Conservation (phyloP, 2,329 filamentous ascomycete species). For the Fusarium succisae region DNA sequence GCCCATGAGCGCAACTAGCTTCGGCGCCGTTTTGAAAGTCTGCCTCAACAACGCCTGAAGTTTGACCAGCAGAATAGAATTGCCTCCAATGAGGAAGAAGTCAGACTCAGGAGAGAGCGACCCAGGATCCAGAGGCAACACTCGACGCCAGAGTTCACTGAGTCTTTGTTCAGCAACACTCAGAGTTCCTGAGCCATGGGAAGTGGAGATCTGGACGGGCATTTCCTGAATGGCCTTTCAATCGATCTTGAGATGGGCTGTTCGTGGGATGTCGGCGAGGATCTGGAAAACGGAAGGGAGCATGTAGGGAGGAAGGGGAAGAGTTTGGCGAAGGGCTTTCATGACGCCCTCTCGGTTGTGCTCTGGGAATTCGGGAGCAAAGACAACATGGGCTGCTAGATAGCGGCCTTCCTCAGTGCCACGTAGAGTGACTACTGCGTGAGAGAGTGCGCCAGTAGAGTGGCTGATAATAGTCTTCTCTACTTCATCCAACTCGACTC, state of each 20-base stretch:
- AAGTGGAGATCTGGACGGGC: background rate
- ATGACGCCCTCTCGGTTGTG: background rate
- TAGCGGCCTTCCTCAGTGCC: background rate
- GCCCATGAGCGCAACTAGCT: background rate
- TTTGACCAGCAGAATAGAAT: background rate
- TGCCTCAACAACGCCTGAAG: background rate
- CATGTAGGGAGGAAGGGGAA: background rate
- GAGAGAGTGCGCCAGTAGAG: background rate
- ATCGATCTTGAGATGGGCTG: background rate
- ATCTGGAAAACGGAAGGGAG: background rate
- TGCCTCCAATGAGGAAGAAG: slow-evolving; percentile 5
- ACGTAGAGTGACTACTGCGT: background rate
- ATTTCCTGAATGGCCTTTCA: background rate
- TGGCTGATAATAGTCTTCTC: background rate
- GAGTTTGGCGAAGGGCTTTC: rapidly evolving
- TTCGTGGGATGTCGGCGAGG: background rate
- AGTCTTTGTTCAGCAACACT: background rate
- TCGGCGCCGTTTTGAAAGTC: background rate
- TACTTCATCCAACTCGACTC: background rate
- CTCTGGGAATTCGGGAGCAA: background rate
- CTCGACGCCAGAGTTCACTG: background rate
- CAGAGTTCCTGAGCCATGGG: background rate
- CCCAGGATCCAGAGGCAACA: background rate
- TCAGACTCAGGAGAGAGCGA: background rate
- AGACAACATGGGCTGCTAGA: background rate